Evolutionary conservation across 2,329 filamentous ascomycete species (phyloP), one percentile per base, ranked within the genome.

Genomic region (Colletotrichum noveboracense): DNA sequence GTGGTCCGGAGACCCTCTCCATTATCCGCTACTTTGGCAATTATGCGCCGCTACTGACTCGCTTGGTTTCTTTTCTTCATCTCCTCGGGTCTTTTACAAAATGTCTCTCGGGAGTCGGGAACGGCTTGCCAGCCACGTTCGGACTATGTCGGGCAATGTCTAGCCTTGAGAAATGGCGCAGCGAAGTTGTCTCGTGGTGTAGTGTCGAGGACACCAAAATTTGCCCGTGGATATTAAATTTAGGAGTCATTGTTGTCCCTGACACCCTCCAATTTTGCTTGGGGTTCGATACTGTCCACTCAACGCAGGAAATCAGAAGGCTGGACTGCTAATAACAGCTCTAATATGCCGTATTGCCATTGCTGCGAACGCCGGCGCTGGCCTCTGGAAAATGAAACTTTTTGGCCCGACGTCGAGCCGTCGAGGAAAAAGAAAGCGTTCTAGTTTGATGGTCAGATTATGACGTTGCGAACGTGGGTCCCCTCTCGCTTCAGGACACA

Each of bases 61-160:
- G 38, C n/a, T 62, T 21, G 21, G 26, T 36, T 58, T 58, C 61
- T 43, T 56, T 32, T 36, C n/a, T 67, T 36, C 26, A 21, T 58
- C 48, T 30, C 21, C 12, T 70, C 12, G 24, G 10, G 21, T 26
- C 30, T 32, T 67, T 30, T 26, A 48, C 38, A 43, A 65, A 32
- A 64, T 48, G 68, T 65, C 30, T 58, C n/a, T 21, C 73, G 73
- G 70, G 64, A 75, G 55, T 21, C 73, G 73, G 70, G 64, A 75
- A 32, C 48, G 70, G 64, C 73, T 60, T 73, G 34, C 43, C 64
- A 69, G 43, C 58, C 70, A 68, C 64, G 10, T 30, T 38, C 71
- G 43, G 43, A 36, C 21, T 55, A 34, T 34, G 38, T 55, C 28
- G 38, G 38, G 43, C 21, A 24, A n/a, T 52, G 56, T 70, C 56